Percentiles rank a stretch among this genome's conserved stretches.
Conservation (phyloP, 2,329 filamentous ascomycete genomes). For the Cytospora schulzeri region DNA sequence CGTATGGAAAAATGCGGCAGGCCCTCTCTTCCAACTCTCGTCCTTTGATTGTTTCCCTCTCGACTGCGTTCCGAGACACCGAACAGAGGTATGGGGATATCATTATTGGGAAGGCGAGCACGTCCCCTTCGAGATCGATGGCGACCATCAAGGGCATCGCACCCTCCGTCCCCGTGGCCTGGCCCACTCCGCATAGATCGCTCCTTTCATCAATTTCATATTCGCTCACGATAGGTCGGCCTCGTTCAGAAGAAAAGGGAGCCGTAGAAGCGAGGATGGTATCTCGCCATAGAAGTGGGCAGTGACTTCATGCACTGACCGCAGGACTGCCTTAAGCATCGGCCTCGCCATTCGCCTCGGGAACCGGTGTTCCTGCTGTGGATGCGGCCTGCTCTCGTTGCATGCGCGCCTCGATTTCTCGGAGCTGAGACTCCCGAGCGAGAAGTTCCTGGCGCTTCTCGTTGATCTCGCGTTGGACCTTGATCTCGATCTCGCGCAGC, state of each 20-base stretch:
- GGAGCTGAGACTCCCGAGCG: conserved; percentile 95
- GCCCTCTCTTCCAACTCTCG: conserved; percentile 21
- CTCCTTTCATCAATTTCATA: conserved; percentile 19
- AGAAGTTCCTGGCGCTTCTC: conserved; percentile 99
- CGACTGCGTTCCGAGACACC: conserved; percentile 31
- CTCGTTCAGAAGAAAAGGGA: conserved; percentile 18
- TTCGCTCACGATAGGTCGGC: conserved; percentile 19
- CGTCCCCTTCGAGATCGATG: conserved; percentile 17
- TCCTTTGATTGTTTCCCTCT: conserved; percentile 22
- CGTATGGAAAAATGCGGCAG: conserved; percentile 29
- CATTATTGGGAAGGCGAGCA: conserved; percentile 27
- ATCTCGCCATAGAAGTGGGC: conserved; percentile 22
- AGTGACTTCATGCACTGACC: conserved; percentile 15
- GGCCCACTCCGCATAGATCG: conserved; percentile 17
- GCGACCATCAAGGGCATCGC: conserved; percentile 17
- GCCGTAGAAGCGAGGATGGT: conserved; percentile 20
- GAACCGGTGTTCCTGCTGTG: conserved; percentile 40
- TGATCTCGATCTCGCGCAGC: conserved; percentile 97
- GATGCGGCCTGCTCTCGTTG: conserved; percentile 73
- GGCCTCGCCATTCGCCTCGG: conserved; percentile 58
- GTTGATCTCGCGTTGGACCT: conserved; percentile 99
- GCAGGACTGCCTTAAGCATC: conserved; percentile 44
- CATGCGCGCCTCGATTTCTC: conserved; percentile 98
- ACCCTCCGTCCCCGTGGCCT: conserved; percentile 19
- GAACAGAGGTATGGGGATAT: conserved; percentile 27